Evolutionary conservation across 1,139 yeast species (phyloP).

Genomic region (Saccharomyces hybrid): DNA sequence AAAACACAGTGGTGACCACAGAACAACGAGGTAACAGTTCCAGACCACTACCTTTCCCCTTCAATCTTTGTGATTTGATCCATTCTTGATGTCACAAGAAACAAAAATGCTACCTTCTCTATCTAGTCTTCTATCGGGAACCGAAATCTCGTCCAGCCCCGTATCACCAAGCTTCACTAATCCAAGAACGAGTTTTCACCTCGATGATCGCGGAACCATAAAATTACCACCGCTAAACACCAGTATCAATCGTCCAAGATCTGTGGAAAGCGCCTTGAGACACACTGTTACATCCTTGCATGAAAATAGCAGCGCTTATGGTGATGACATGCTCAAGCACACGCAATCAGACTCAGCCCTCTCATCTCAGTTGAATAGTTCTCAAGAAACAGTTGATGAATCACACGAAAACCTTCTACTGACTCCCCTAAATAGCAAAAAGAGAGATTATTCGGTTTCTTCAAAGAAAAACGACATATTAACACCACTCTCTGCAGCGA

Average conservation of each 20-base stretch:
- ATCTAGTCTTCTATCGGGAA: conserved; percentile 9
- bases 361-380: not conserved
- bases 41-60: not conserved
- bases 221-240: conserved; percentile 4
- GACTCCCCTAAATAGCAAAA: not conserved
- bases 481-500: conserved; percentile 26
- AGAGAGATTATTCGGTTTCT: not conserved
- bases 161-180: conserved; percentile 10
- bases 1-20: not conserved
- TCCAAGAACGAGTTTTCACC: conserved; percentile 9
- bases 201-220: conserved; percentile 10
- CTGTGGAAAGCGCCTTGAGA: conserved; percentile 24
- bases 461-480: conserved; percentile 10
- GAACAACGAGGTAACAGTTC: not conserved
- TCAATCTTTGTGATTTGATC: not conserved
- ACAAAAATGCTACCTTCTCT: conserved; percentile 10
- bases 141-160: conserved; percentile 6
- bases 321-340: not conserved
- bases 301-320: not conserved
- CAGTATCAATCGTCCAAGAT: conserved; percentile 15
- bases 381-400: conserved; percentile 1
- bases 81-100: not conserved
- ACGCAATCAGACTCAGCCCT: conserved; percentile 1
- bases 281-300: conserved; percentile 12
- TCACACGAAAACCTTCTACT: not conserved